Conservation (phyloP, 139 green algal species). For the Chlorella sp. region DNA sequence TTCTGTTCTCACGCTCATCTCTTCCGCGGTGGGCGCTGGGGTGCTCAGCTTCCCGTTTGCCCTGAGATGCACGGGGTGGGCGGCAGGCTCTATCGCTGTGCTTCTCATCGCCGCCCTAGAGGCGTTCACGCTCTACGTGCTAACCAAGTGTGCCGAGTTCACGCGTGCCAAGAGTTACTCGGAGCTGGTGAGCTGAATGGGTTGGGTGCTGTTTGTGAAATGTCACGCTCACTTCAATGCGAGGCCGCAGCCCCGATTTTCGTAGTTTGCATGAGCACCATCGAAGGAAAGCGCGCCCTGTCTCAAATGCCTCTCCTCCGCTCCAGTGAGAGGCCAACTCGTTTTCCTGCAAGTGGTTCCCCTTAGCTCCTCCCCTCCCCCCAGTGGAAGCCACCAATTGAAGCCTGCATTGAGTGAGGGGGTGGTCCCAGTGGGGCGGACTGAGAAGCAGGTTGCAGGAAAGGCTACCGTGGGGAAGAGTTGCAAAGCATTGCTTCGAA, state of each 20-base stretch:
- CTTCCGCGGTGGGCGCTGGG: constrained; percentile 72
- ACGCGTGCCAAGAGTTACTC: constrained; percentile 39
- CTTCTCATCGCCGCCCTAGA: constrained; percentile 53
- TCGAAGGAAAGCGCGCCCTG: no score
- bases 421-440: not conserved
- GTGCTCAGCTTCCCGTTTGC: constrained; percentile 77
- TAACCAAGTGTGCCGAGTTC: constrained; percentile 57
- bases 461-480: no score
- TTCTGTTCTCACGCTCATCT: constrained; percentile 60
- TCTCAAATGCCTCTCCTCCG: no score
- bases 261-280: no score
- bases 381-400: no score
- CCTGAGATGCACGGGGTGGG: constrained; percentile 63
- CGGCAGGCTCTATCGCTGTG: constrained; percentile 60
- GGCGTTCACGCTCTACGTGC: constrained; percentile 78
- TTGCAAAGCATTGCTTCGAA: no score
- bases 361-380: no score
- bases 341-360: no score
- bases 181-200: not conserved
- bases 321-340: no score
- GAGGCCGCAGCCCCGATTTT: no score
- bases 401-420: no score
- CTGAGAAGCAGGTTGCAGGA: not conserved
- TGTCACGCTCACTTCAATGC: no score
- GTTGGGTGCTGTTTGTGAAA: not conserved